Evolutionary conservation across 108 stramenopile genomes (phyloP).

Genomic region (Cyclotella baltica): DNA sequence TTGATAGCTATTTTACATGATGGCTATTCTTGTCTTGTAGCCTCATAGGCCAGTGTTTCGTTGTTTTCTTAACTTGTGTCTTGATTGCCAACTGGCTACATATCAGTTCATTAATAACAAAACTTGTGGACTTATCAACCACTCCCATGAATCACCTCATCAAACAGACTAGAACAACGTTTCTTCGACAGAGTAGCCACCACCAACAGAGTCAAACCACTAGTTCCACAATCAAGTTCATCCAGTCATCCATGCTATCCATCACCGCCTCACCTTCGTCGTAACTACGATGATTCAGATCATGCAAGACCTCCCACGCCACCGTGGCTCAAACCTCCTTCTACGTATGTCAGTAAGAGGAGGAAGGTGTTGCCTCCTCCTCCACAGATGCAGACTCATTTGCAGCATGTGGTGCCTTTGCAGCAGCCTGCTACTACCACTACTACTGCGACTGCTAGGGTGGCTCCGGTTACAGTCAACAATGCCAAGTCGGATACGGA

Average conservation of each 20-base stretch:
- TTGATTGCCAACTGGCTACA: too few species aligned
- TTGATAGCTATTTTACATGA: too few species aligned
- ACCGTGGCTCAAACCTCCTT: slow-evolving; percentile 52
- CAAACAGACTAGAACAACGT: slow-evolving; percentile 80
- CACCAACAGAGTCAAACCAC: slow-evolving; percentile 89
- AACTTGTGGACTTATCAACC: neutral
- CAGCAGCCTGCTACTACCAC: slow-evolving; percentile 47
- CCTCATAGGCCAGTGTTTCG: neutral
- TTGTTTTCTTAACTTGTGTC: neutral
- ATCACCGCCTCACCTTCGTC: slow-evolving; percentile 7
- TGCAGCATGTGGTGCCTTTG: neutral
- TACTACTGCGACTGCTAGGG: slow-evolving; percentile 17
- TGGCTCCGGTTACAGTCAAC: neutral
- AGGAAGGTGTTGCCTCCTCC: neutral
- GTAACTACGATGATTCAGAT: slow-evolving; percentile 32
- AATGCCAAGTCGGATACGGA: slow-evolving; percentile 19
- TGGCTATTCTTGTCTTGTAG: too few species aligned
- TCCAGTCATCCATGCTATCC: slow-evolving; percentile 7
- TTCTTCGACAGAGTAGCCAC: slow-evolving; percentile 96
- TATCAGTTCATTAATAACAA: neutral
- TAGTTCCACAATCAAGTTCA: slow-evolving; percentile 37
- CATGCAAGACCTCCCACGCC: slow-evolving; percentile 50
- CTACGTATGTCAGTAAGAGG: slow-evolving; percentile 39
- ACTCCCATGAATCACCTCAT: neutral
- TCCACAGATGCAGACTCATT: too few species aligned